These are phyloP conservation scores for Colletotrichum musae DNA, from an alignment of 2,329 filamentous ascomycete species.

Conservation along the genomic window DNA sequence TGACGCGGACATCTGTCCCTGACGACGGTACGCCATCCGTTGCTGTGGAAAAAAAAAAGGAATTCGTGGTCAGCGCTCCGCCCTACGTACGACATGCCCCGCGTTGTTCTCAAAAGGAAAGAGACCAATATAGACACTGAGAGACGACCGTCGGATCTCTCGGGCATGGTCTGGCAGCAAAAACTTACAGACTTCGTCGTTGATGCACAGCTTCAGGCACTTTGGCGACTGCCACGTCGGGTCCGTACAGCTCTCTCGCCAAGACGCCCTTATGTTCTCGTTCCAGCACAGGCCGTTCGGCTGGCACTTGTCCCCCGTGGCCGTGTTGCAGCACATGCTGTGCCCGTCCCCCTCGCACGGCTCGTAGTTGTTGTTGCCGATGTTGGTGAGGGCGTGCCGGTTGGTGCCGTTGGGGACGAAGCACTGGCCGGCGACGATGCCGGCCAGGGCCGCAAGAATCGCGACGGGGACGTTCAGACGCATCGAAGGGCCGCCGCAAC, in stretches of 20 bases:
- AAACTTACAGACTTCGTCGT: background rate
- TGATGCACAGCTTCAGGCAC: slow-evolving; percentile 43
- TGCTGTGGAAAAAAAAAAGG: background rate
- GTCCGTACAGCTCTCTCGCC: slow-evolving; percentile 38
- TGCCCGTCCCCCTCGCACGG: slow-evolving; percentile 13
- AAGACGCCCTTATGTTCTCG: slow-evolving; percentile 32
- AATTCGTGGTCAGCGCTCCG: background rate
- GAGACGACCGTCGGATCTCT: too few relatives aligned
- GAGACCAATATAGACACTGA: background rate
- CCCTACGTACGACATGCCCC: background rate
- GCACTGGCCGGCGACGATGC: slow-evolving; percentile 2
- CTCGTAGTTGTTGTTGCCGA: slow-evolving; percentile 11
- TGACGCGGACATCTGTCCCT: background rate
- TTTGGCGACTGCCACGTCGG: slow-evolving; percentile 43
- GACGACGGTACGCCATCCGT: background rate
- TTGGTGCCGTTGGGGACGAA: slow-evolving; percentile 24
- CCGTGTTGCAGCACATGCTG: slow-evolving; percentile 30
- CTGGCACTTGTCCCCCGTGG: slow-evolving; percentile 10
- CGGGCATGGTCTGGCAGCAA: too few relatives aligned
- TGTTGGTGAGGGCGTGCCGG: slow-evolving; percentile 10
- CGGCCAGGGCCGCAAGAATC: background rate
- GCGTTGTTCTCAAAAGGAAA: background rate
- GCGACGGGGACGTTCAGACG: background rate
- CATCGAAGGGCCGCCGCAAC: background rate
- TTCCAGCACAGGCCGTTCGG: slow-evolving; percentile 18